Evolutionary conservation across 2,329 filamentous ascomycete species (phyloP).

Genomic region (Penicillium sp.): DNA sequence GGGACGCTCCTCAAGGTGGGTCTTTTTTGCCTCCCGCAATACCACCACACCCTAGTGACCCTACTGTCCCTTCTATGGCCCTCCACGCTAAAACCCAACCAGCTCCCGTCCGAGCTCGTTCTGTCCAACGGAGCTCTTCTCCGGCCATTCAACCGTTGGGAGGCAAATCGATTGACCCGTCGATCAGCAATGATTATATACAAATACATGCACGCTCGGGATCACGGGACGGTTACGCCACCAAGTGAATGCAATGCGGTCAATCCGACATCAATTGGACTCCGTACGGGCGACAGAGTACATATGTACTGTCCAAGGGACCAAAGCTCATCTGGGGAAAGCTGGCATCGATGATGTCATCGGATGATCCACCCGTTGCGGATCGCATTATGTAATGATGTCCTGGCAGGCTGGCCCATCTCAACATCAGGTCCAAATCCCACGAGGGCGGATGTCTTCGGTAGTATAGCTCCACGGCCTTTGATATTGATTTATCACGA

Average conservation of each 20-base stretch:
- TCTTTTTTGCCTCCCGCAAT: neutral
- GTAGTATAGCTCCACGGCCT: too few relatives aligned
- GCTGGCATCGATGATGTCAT: constrained; percentile 13
- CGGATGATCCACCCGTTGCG: neutral
- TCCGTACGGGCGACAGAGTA: neutral
- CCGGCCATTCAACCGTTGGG: neutral
- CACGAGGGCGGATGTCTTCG: too few relatives aligned
- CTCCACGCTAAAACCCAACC: neutral
- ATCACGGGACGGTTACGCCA: neutral
- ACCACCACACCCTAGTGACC: neutral
- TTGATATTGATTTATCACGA: too few relatives aligned
- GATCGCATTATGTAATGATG: neutral
- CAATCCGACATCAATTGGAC: neutral
- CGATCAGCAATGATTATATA: neutral
- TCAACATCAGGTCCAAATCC: too few relatives aligned
- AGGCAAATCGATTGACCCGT: neutral
- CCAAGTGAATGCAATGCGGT: neutral
- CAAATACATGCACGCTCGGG: neutral
- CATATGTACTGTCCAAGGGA: too few relatives aligned
- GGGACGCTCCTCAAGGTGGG: neutral
- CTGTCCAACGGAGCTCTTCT: neutral
- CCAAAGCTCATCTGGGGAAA: constrained; percentile 9
- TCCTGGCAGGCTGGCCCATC: neutral
- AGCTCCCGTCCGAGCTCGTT: neutral
- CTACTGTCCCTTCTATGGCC: too few relatives aligned